These are phyloP conservation scores for Flammula alnicola DNA, from an alignment of 1,284 basidiomycete genomes.

Conservation along the genomic window DNA sequence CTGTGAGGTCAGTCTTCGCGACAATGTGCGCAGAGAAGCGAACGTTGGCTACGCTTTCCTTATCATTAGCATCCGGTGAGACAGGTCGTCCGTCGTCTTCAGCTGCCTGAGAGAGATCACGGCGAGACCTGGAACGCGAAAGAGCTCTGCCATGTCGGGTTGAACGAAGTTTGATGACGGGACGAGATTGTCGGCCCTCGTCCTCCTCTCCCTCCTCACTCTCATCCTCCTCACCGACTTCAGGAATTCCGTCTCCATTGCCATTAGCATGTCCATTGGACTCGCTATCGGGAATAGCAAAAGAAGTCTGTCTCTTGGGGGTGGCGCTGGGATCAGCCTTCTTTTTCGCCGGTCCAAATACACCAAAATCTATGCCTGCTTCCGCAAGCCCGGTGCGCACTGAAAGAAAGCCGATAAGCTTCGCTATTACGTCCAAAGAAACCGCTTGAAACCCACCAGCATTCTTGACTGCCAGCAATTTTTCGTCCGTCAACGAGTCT, in stretches of 20 bases:
- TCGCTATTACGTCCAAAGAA: slow-evolving; percentile 13
- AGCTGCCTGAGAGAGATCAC: slow-evolving; percentile 61
- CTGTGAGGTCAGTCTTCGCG: slow-evolving; percentile 56
- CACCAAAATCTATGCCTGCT: slow-evolving; percentile 72
- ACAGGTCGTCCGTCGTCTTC: slow-evolving; percentile 55
- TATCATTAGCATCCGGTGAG: slow-evolving; percentile 59
- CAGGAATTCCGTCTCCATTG: slow-evolving; percentile 35
- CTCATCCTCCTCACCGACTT: slow-evolving; percentile 29
- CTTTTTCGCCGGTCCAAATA: slow-evolving; percentile 57
- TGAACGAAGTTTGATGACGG: slow-evolving; percentile 73
- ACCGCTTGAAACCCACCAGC: slow-evolving; percentile 42
- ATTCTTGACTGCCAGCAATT: slow-evolving; percentile 65
- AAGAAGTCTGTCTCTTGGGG: slow-evolving; percentile 38
- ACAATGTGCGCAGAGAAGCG: slow-evolving; percentile 75
- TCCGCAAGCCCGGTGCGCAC: slow-evolving; percentile 65
- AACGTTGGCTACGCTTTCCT: slow-evolving; percentile 70
- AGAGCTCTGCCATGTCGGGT: slow-evolving; percentile 48
- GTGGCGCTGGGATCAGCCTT: slow-evolving; percentile 24
- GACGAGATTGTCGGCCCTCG: slow-evolving; percentile 59
- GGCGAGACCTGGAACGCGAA: slow-evolving; percentile 74
- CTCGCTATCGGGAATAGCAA: slow-evolving; percentile 27
- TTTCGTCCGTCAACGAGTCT: slow-evolving; percentile 79
- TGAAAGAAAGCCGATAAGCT: slow-evolving; percentile 18
- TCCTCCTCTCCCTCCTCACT: slow-evolving; percentile 46
- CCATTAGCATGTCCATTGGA: slow-evolving; percentile 27